Percentiles rank a stretch among this genome's conserved stretches.
phyloP scores from a whole-genome alignment of 1,139 yeast genomes.

The Hyphopichia wangnamkhiaoensis region DNA sequence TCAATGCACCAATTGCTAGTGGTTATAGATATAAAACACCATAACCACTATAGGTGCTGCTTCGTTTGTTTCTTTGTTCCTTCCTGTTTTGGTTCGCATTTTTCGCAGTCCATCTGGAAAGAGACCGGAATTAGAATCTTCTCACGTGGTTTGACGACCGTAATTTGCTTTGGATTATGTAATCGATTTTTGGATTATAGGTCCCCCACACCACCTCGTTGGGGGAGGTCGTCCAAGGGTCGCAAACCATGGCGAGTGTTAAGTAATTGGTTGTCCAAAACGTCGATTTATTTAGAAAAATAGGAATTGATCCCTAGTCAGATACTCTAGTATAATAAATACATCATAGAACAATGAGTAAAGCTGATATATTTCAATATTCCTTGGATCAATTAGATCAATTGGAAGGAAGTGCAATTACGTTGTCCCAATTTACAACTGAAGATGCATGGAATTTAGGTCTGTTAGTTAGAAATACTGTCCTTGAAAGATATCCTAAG shows the following conservation, averaged over 20 bases:
- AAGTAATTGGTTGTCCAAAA: no score
- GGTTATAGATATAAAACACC: not conserved
- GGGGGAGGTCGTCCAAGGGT: no score
- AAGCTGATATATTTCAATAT: constrained; percentile 1
- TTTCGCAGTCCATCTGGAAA: not conserved
- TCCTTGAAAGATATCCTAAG: constrained; percentile 19
- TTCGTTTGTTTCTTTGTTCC: not conserved
- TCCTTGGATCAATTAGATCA: constrained; percentile 17
- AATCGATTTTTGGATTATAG: no score
- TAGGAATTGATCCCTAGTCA: no score
- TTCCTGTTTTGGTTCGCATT: not conserved
- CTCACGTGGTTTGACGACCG: no score
- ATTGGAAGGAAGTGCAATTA: constrained; percentile 14
- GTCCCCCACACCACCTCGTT: no score
- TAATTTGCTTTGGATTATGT: no score
- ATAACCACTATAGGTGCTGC: constrained; percentile 2
- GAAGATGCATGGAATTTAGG: constrained; percentile 44
- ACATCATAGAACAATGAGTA: no score
- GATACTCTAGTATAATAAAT: no score
- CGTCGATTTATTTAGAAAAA: no score
- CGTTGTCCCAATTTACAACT: constrained; percentile 25
- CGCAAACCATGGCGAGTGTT: no score
- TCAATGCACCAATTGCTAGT: not conserved
- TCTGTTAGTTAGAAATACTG: constrained; percentile 27
- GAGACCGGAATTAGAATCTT: no score